phyloP scores from a whole-genome alignment of 768 basidiomycete species.

The Collybia sordida region DNA sequence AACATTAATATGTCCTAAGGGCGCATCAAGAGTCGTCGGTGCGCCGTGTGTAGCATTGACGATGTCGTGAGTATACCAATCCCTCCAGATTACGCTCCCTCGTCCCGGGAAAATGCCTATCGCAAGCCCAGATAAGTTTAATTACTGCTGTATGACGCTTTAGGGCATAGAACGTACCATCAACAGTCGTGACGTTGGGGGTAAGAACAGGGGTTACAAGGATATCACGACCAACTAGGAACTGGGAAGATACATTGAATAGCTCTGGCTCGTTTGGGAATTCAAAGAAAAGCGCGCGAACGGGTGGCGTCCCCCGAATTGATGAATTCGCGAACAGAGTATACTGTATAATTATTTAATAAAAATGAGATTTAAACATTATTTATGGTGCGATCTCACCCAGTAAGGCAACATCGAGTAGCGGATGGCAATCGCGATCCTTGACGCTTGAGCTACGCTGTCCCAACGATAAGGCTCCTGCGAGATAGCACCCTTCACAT shows the following conservation, averaged over 20 bases:
- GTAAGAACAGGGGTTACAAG: slow-evolving; percentile 75
- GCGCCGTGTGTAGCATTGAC: slow-evolving; percentile 41
- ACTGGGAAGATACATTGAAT: slow-evolving; percentile 64
- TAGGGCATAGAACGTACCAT: slow-evolving; percentile 38
- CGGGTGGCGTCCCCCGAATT: slow-evolving; percentile 61
- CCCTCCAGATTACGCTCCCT: slow-evolving; percentile 60
- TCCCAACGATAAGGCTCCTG: slow-evolving; percentile 86
- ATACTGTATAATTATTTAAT: slow-evolving; percentile 40
- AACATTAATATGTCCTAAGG: slow-evolving; percentile 74
- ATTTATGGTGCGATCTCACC: slow-evolving; percentile 40
- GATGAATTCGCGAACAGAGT: slow-evolving; percentile 74
- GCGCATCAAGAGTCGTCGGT: slow-evolving; percentile 57
- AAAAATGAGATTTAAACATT: not conserved
- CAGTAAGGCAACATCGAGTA: slow-evolving; percentile 79
- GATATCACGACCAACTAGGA: slow-evolving; percentile 67
- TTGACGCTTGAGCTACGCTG: slow-evolving; percentile 71
- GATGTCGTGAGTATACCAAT: slow-evolving; percentile 69
- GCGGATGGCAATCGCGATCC: slow-evolving; percentile 67
- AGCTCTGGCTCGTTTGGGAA: slow-evolving; percentile 71
- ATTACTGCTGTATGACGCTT: not conserved
- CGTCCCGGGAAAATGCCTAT: slow-evolving; percentile 66
- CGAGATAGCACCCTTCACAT: slow-evolving; percentile 58
- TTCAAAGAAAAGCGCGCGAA: slow-evolving; percentile 77
- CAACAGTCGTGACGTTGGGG: slow-evolving; percentile 67
- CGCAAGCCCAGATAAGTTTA: not conserved